phyloP scores from a whole-genome alignment of 208 protist genomes.

The Endotrypanum monterogeii region DNA sequence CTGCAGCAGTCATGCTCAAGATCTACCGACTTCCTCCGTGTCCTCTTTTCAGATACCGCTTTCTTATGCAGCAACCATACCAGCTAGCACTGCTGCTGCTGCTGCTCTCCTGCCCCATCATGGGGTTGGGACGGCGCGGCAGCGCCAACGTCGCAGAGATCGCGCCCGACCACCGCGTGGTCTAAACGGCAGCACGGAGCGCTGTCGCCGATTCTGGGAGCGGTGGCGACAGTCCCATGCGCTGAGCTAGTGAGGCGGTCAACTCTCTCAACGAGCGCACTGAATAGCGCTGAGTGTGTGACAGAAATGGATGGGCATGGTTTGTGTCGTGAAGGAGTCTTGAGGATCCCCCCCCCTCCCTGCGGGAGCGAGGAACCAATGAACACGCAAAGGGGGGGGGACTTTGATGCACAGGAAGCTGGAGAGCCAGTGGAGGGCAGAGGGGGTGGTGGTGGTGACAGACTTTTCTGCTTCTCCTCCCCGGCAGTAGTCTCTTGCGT shows the following conservation, averaged over 20 bases:
- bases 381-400: not conserved
- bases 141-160: not conserved
- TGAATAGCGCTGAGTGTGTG: not conserved
- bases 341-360: no score
- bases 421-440: not conserved
- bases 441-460: not conserved
- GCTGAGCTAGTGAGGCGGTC: not conserved
- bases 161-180: slow-evolving; percentile 5
- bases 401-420: not conserved
- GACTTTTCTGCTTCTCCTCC: not conserved
- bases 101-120: not conserved
- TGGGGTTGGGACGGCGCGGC: not conserved
- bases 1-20: not conserved
- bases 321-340: not conserved
- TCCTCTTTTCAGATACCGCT: not conserved
- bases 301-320: not conserved
- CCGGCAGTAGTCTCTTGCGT: not conserved
- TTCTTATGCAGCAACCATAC: not conserved
- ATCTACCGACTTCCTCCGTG: not conserved
- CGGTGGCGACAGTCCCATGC: slow-evolving; percentile 17
- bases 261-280: not conserved
- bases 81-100: not conserved
- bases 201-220: slow-evolving; percentile 42
- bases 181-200: slow-evolving; percentile 35
- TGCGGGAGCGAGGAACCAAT: not conserved